These are phyloP conservation scores for Leccinum ochraceum DNA, from an alignment of 768 basidiomycete species.

Conservation along the genomic window DNA sequence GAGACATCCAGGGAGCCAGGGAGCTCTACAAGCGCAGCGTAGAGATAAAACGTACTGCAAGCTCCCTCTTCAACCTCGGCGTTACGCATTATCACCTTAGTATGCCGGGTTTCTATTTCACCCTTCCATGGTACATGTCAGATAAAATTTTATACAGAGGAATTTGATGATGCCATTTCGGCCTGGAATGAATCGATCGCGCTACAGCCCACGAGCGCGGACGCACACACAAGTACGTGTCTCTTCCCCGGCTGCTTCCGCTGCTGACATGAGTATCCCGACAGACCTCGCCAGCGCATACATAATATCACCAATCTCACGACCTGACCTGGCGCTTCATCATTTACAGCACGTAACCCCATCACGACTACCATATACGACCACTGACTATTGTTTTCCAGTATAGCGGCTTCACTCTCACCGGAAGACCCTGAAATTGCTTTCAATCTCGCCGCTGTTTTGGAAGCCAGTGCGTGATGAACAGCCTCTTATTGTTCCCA, in stretches of 20 bases:
- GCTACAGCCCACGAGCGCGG: slow-evolving; percentile 79
- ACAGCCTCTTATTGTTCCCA: slow-evolving; percentile 37
- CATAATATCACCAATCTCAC: slow-evolving; percentile 74
- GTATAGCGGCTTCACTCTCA: slow-evolving; percentile 78
- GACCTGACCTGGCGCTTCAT: slow-evolving; percentile 84
- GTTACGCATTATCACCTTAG: slow-evolving; percentile 90
- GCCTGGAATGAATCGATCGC: slow-evolving; percentile 86
- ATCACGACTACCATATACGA: slow-evolving; percentile 31
- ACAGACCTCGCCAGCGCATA: slow-evolving; percentile 88
- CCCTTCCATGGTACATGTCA: slow-evolving; percentile 18
- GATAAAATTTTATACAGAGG: slow-evolving; percentile 51
- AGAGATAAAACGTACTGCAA: slow-evolving; percentile 77
- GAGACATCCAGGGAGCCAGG: slow-evolving; percentile 80
- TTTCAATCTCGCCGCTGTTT: slow-evolving; percentile 88
- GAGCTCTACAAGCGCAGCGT: slow-evolving; percentile 75
- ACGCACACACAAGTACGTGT: slow-evolving; percentile 81
- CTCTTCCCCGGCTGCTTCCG: slow-evolving; percentile 21
- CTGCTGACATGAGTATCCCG: slow-evolving; percentile 25
- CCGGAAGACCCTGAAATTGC: slow-evolving; percentile 91
- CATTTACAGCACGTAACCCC: slow-evolving; percentile 66
- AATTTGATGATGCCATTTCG: slow-evolving; percentile 82
- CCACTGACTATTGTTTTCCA: slow-evolving; percentile 42
- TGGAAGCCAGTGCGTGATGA: slow-evolving; percentile 75
- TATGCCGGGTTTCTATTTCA: slow-evolving; percentile 39
- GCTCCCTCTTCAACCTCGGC: slow-evolving; percentile 84